phyloP scores from a whole-genome alignment of 176 grass and related monocot genomes.

The Pharus latifolius region DNA sequence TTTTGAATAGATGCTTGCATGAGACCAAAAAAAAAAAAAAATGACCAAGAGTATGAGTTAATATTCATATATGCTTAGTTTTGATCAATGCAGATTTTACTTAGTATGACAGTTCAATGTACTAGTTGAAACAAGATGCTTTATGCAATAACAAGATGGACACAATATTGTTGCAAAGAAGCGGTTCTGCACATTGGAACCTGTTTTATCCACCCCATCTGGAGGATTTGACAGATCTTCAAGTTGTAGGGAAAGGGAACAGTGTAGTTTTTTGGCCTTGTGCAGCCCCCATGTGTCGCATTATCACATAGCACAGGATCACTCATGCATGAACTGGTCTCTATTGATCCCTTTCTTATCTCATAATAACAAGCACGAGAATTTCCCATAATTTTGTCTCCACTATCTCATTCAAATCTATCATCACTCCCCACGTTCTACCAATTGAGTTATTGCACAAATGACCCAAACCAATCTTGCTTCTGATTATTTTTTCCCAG shows the following conservation, averaged over 20 bases:
- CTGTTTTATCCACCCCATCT: neutral
- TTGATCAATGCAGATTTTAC: neutral
- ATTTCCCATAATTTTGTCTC: constrained; percentile 8
- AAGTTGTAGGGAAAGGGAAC: constrained; percentile 21
- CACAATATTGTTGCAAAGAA: neutral
- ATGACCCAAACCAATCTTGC: constrained; percentile 9
- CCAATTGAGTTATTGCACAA: constrained; percentile 21
- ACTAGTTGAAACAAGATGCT: constrained; percentile 17
- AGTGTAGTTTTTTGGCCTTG: constrained; percentile 26
- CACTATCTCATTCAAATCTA: constrained; percentile 12
- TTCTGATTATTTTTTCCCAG: neutral
- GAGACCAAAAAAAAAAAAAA: neutral
- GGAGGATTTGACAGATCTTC: constrained; percentile 27
- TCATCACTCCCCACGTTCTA: constrained; percentile 63
- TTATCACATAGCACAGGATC: constrained; percentile 43
- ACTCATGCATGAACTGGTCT: constrained; percentile 12
- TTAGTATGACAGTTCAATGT: neutral
- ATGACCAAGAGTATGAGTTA: neutral
- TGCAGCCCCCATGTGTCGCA: constrained; percentile 41
- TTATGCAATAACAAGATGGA: constrained; percentile 6
- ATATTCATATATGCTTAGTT: neutral
- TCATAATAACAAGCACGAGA: constrained; percentile 17
- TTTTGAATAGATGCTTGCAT: neutral
- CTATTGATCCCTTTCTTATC: constrained; percentile 2
- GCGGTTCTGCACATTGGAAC: constrained; percentile 4